These are phyloP conservation scores for Citrullus mucosospermus DNA, from an alignment of 306 rosid species.

Conservation along the genomic window DNA sequence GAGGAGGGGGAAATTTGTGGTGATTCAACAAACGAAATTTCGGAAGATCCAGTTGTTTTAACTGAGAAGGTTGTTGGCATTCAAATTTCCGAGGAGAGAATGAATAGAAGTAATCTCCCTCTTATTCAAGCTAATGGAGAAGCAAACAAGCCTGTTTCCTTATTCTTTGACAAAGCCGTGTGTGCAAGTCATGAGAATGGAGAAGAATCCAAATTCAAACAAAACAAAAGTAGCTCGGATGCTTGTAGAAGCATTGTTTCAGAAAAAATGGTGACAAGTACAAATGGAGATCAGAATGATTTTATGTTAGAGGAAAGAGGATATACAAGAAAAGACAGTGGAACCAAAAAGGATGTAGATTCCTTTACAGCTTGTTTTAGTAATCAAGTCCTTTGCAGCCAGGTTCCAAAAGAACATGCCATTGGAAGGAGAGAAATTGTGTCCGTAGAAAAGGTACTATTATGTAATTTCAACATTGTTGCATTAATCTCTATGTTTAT, in stretches of 20 bases:
- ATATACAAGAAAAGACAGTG: not conserved
- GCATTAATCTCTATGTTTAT: not conserved
- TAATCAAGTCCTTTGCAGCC: constrained; percentile 16
- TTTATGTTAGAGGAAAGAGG: constrained; percentile 6
- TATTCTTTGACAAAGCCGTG: constrained; percentile 10
- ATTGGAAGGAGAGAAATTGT: constrained; percentile 10
- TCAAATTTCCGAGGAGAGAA: constrained; percentile 12
- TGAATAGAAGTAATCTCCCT: constrained; percentile 11
- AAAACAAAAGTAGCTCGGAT: constrained; percentile 11
- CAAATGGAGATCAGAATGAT: constrained; percentile 9
- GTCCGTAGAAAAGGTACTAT: constrained; percentile 29
- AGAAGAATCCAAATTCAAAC: constrained; percentile 14
- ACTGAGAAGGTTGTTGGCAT: constrained; percentile 18
- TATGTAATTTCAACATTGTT: not conserved
- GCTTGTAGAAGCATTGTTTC: constrained; percentile 10
- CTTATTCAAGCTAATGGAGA: constrained; percentile 15
- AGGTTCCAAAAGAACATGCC: constrained; percentile 14
- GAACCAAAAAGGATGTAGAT: not conserved
- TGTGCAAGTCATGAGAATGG: constrained; percentile 11
- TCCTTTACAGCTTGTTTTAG: constrained; percentile 10
- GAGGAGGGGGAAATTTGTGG: constrained; percentile 86
- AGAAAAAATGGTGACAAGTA: constrained; percentile 3
- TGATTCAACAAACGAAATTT: constrained; percentile 25
- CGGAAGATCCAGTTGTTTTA: constrained; percentile 20
- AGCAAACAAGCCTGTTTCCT: constrained; percentile 13